Base-by-base conservation (phyloP, 1,139 yeast species). In the Geotrichum aggregatum region DNA sequence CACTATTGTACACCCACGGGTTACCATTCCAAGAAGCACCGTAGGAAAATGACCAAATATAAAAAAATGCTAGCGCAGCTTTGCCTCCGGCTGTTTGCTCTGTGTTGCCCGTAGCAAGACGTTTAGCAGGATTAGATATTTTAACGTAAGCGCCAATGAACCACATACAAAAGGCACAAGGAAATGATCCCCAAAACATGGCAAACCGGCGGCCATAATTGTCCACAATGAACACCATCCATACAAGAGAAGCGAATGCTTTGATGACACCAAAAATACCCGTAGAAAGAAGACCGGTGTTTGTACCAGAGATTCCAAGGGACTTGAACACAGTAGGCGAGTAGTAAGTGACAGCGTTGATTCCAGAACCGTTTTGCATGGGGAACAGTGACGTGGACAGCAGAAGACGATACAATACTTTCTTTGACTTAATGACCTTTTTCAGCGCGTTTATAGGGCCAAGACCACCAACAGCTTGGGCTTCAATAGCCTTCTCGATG, bases 201-300 rank as follows among this genome's bases (percentile, higher is more conserved):
- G 79, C 73, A 2, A 69, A 63, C 44, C 80, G 73, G 59, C 82
- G 71, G 16, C 80, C 83, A 56, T 73, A 63, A 40, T 62, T 60
- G 60, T 78, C 82, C 24, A 78, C 77, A 30, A 76, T 62, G 55
- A 72, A 72, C 54, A 77, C 70, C 3, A 77, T 72, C 73, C 77
- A 74, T 14, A 74, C 54, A 31, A 76, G 63, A 5, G 79, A 70
- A 6, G 76, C 69, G 14, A 68, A 62, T 3, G 76, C 76, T 60
- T 78, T 78, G 46, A 77, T 66, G 34, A 78, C 65, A 26, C 82
- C 83, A 61, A 77, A 77, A 48, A 78, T 68, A 41, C 82, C 82
- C 0, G 82, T 76, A 1, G 81, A 76, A 41, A 75, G 68, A 43
- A 78, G 67, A 1, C 76, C 73, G 0, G 81, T 74, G 44, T 66